Percentiles rank a stretch among this genome's conserved stretches.
phyloP scores from a whole-genome alignment of 78 protist species.

The Dictyostelium purpureum region DNA sequence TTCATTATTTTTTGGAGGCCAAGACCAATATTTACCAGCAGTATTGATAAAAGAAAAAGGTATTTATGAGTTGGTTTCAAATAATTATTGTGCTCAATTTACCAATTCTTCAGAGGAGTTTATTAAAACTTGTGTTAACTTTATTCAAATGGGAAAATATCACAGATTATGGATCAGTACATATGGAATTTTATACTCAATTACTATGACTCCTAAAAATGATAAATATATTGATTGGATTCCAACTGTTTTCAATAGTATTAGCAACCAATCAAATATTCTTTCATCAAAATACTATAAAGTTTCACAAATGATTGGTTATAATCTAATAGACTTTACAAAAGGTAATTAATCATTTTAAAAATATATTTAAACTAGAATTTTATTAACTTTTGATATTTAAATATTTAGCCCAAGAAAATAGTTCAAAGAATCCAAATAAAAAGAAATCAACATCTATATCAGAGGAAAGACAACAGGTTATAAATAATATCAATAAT shows the following conservation, averaged over 20 bases:
- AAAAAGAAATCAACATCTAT: conserved; percentile 10
- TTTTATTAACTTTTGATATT: not conserved
- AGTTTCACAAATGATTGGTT: conserved; percentile 64
- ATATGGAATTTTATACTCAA: not conserved
- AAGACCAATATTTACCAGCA: not conserved
- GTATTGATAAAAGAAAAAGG: conserved; percentile 32
- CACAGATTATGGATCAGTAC: conserved; percentile 50
- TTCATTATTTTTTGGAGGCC: conserved; percentile 42
- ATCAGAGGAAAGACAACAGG: too few species aligned
- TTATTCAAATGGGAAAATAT: conserved; percentile 51
- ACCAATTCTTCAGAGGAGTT: conserved; percentile 54
- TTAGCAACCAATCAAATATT: not conserved
- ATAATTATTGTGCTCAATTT: conserved; percentile 24
- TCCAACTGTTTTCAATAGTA: not conserved
- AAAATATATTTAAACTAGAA: not conserved
- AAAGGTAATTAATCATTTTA: not conserved
- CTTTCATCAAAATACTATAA: conserved; percentile 7
- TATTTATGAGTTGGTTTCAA: conserved; percentile 38
- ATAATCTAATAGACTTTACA: conserved; percentile 7
- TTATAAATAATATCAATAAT: too few species aligned
- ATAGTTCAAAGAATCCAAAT: not conserved
- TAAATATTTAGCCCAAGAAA: not conserved
- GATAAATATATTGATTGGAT: conserved; percentile 55
- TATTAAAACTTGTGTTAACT: conserved; percentile 34
- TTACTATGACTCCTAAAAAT: conserved; percentile 59